Evolutionary conservation across 495 filamentous ascomycete species (phyloP).

Genomic region (Margaritispora aquatica): DNA sequence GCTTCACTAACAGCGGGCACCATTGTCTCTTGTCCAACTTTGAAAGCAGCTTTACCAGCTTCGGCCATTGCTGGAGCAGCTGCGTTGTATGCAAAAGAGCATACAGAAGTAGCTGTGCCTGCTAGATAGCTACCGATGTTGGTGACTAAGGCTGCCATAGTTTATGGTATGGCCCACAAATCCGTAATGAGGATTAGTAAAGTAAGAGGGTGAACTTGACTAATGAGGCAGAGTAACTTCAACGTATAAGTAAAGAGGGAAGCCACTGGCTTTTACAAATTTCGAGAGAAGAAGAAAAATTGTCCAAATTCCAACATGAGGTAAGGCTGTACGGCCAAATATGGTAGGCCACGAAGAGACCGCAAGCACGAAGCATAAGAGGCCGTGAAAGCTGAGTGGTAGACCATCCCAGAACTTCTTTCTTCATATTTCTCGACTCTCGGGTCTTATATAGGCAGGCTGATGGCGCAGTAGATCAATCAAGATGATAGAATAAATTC

Average conservation of each 20-base stretch:
- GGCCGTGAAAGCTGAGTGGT: not conserved
- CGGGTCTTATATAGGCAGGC: too few relatives aligned
- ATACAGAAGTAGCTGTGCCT: not conserved
- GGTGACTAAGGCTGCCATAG: not conserved
- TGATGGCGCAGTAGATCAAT: too few relatives aligned
- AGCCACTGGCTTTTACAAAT: too few relatives aligned
- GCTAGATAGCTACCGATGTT: not conserved
- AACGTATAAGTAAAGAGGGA: too few relatives aligned
- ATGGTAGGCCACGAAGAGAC: not conserved
- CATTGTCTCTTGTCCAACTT: not conserved
- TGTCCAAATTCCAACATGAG: not conserved
- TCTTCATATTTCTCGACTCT: too few relatives aligned
- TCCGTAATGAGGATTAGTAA: not conserved
- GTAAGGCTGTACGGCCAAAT: not conserved
- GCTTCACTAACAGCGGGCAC: not conserved
- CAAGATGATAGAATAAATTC: too few relatives aligned
- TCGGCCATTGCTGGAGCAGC: not conserved
- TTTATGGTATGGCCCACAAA: not conserved
- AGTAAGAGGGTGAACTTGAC: not conserved
- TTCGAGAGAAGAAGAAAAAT: not conserved
- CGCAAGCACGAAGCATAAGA: not conserved
- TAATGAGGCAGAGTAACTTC: not conserved
- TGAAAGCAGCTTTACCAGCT: not conserved
- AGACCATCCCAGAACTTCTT: too few relatives aligned
- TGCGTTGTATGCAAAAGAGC: not conserved